These are phyloP conservation scores for Picea mariana DNA, from an alignment of 83 land plant genomes.

Conservation along the genomic window DNA sequence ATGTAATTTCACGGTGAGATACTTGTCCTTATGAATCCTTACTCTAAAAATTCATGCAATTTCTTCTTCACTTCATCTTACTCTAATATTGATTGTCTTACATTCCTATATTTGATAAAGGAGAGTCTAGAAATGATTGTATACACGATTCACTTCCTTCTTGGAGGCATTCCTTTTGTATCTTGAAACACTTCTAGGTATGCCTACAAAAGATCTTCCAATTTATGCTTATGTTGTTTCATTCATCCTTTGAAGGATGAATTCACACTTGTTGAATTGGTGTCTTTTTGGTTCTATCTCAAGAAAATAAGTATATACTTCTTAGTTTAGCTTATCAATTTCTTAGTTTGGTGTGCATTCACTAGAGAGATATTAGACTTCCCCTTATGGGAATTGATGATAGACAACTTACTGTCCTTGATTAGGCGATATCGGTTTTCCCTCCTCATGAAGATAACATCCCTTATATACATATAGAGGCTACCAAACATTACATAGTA, in stretches of 20 bases:
- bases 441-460: background rate
- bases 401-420: background rate
- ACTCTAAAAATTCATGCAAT: background rate
- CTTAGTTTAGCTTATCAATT: background rate
- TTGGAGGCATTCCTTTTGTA: background rate
- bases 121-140: background rate
- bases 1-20: background rate
- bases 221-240: background rate
- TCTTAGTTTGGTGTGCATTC: background rate
- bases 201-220: background rate
- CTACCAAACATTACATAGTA: too few relatives aligned
- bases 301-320: too few relatives aligned
- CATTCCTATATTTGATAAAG: background rate
- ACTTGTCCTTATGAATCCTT: background rate
- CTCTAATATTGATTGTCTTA: background rate
- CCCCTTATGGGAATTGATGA: background rate
- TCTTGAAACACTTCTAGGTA: background rate
- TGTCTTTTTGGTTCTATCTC: too few relatives aligned
- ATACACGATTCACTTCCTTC: background rate
- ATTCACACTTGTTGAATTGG: background rate
- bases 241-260: background rate
- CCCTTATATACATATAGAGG: background rate
- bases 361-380: background rate
- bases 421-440: background rate
- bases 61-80: background rate